Conservation (phyloP, 148 eudicot species). For the Chenopodium formosanum region DNA sequence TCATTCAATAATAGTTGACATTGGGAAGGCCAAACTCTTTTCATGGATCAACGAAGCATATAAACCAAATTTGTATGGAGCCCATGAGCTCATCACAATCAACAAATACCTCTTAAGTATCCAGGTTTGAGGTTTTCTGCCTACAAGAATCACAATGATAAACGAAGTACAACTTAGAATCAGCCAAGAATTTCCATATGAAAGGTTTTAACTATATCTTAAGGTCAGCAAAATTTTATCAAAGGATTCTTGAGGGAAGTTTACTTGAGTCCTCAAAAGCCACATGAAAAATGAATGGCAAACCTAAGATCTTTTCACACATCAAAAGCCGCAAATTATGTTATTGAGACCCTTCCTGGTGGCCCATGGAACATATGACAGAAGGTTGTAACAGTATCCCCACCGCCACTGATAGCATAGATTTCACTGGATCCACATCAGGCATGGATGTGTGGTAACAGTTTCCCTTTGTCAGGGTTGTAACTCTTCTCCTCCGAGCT, state of each 20-base stretch:
- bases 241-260: background rate
- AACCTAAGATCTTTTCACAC: background rate
- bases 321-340: background rate
- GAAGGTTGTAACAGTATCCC: background rate
- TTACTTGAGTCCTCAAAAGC: background rate
- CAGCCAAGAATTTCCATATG: background rate
- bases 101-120: background rate
- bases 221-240: background rate
- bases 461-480: background rate
- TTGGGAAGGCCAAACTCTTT: background rate
- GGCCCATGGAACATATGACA: background rate
- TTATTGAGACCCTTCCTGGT: background rate
- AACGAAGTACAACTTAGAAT: background rate
- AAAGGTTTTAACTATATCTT: background rate
- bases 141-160: no score
- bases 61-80: background rate
- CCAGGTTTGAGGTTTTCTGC: background rate
- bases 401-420: background rate
- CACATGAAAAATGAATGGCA: background rate
- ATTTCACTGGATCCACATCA: background rate
- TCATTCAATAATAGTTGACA: background rate
- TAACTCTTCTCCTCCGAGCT: background rate
- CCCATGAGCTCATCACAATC: background rate
- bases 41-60: background rate
- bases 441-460: background rate